Base-by-base conservation (phyloP, 2,329 filamentous ascomycete genomes). In the Monosporascus sp. region DNA sequence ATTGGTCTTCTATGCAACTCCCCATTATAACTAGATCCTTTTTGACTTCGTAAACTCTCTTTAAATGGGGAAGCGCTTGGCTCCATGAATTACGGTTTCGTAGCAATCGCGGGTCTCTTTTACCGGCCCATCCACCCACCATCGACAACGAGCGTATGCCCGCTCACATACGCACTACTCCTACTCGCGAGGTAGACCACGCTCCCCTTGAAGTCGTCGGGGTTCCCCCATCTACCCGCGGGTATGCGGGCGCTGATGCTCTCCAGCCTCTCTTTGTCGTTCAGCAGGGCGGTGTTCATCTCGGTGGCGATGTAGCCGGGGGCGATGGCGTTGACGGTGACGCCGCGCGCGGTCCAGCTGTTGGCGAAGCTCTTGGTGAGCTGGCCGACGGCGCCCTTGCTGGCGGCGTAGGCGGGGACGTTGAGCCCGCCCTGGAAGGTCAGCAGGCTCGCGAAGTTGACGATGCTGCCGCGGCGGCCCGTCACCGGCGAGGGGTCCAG, bases 271-370 rank as follows among this genome's bases (percentile, higher is more conserved):
- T 79, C 81, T 63, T 81, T 72, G 70, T 96, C 85, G 50, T 85
- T 80, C 46, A 95, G 81, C 64, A 96, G 71, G 3, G 90, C 91
- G 61, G 79, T 80, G 70, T 96, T 96, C 92, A 96, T 96, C 56
- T 96, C 91, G n/a, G 91, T 96, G 48, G 82, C 87, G 61, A 96
- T 89, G 71, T 96, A 96, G 0, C 91, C 91, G 0, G 91, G 91
- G 2, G 91, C 91, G 67, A 96, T 90, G 22, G 88, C 89, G 70
- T 96, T 96, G 51, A 96, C 91, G 1, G 82, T 89, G 58, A 96
- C 81, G 5, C 91, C 90, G 64, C 84, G 80, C 31, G 76, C 70
- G 0, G 86, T 84, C 91, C 91, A 96, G 74, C 96, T 89, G 67
- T 96, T 96, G 48, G 86, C 85, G 54, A 96, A 78, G 28, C 87